Evolutionary conservation across 179 eudicot genomes (phyloP), one percentile per base, ranked within the genome.

Genomic region (Dionaea muscipula): DNA sequence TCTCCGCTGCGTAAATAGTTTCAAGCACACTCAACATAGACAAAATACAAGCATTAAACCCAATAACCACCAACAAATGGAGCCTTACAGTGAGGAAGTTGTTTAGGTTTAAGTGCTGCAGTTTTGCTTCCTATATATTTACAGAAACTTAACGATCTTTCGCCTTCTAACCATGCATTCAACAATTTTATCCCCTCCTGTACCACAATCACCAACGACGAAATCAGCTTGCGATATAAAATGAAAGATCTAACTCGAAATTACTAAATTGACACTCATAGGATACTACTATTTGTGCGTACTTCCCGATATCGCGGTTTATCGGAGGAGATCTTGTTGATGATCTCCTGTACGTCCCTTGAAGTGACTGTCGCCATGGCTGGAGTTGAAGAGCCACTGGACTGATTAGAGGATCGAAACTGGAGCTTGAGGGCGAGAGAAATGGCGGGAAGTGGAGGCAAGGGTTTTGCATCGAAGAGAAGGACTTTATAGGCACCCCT

Each of bases 131-230:
- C 69, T 16, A 90, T 45, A 59, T 71, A 86, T 73, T 63, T 78
- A 75, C 94, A 84, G 66, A 90, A 82, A 56, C 51, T 67, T 11
- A 68, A 52, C 20, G 90, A 84, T 41, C 85, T 66, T 68, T 90
- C 90, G n/a, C 95, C 97, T 73, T 78, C 83, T 27, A 86, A 66
- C 98, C 95, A 87, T 28, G 91, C 78, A 60, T 70, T 84, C 70
- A 91, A 67, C 76, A 91, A 53, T 59, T 82, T 84, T 54, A 91
- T 72, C 68, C 98, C 98, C 54, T 91, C 98, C 98, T 91, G 35
- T 31, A 25, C 61, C 68, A 66, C 16, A 66, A 60, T 8, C 36
- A 43, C 46, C 51, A 22, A 67, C 49, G 25, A 25, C 57, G 27
- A 41, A 37, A 59, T 19, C 23, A 25, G 55, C 19, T 3, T 21